These are phyloP conservation scores for Ajuga chamaepitys DNA, from an alignment of 257 asterid species.

Conservation along the genomic window DNA sequence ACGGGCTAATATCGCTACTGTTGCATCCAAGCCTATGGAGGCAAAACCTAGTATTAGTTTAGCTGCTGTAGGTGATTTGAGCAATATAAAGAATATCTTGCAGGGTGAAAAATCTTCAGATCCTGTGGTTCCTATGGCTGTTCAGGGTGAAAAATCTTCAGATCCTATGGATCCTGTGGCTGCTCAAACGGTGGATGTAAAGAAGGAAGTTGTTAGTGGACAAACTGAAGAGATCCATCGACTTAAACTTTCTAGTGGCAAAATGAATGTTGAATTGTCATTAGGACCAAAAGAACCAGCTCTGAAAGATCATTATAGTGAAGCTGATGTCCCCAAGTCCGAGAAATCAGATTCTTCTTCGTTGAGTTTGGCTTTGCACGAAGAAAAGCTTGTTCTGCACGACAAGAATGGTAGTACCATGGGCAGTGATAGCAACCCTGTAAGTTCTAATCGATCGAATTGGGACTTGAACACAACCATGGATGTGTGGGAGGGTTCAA, in stretches of 20 bases:
- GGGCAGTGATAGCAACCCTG: constrained; percentile 17
- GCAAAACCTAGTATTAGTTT: constrained; percentile 18
- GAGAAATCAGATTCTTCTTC: constrained; percentile 37
- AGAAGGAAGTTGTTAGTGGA: constrained; percentile 33
- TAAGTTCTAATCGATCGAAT: constrained; percentile 44
- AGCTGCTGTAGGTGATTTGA: constrained; percentile 16
- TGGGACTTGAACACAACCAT: constrained; percentile 90
- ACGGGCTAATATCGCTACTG: constrained; percentile 9
- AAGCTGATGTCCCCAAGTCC: constrained; percentile 10
- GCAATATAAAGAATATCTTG: constrained; percentile 16
- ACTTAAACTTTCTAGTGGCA: constrained; percentile 22
- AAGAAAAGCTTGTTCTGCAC: constrained; percentile 21
- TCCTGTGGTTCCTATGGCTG: constrained; percentile 17
- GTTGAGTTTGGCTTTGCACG: constrained; percentile 37
- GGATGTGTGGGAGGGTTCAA: constrained; percentile 83
- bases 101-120: constrained; percentile 21
- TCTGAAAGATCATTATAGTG: constrained; percentile 16
- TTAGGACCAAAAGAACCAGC: constrained; percentile 31
- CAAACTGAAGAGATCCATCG: constrained; percentile 24
- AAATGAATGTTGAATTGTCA: constrained; percentile 34
- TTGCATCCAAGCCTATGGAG: constrained; percentile 20
- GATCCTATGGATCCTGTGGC: constrained; percentile 14
- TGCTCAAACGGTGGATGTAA: constrained; percentile 18
- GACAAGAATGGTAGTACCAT: constrained; percentile 17
- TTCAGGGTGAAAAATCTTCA: constrained; percentile 19